Base-by-base conservation (phyloP, 306 rosid species). In the Castanospermum australe region DNA sequence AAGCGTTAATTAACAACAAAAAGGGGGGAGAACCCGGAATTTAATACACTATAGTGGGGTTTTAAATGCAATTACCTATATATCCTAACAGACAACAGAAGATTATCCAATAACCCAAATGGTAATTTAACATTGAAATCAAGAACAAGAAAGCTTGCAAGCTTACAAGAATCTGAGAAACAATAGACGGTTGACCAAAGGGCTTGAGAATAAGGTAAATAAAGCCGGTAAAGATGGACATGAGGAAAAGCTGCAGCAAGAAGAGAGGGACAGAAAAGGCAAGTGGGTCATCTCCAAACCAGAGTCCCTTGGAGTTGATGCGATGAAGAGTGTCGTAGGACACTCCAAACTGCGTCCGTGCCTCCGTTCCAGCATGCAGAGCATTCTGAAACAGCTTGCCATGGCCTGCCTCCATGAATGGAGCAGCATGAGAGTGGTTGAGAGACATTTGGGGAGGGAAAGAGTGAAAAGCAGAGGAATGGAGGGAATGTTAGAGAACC, bases 81-180 rank as follows among this genome's bases (percentile, higher is more conserved):
- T 36, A 35, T 13, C 36, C 38, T 4, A 17, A 78, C 28, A 47
- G 8, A 9, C 39, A 59, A 67, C 8, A 41, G 36, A 61, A 30
- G 45, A 82, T 57, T 25, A 38, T 69, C 13, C 6, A 35, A 32
- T 22, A 67, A 59, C 5, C 10, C 5, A 51, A 38, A 15, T 33
- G 11, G 7, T 13, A 64, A 22, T 4, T 15, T 8, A 63, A 75
- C 36, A 30, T 11, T 10, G 62, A 54, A 28, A 22, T 8, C 3
- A 21, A 5, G 25, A 57, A 36, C 0, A 12, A 9, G 41, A 59
- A 41, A 52, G 57, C 1, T 36, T 4, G 54, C 0, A 51, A 55
- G 51, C 90, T 79, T 86, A 89, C 91, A 75, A 90, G 87, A 81
- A 90, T 81, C 13, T 90, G 86, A 50, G 91, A 84, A 81, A 90